Base-by-base conservation (phyloP, 75 land plant genomes). In the Picea sitchensis region DNA sequence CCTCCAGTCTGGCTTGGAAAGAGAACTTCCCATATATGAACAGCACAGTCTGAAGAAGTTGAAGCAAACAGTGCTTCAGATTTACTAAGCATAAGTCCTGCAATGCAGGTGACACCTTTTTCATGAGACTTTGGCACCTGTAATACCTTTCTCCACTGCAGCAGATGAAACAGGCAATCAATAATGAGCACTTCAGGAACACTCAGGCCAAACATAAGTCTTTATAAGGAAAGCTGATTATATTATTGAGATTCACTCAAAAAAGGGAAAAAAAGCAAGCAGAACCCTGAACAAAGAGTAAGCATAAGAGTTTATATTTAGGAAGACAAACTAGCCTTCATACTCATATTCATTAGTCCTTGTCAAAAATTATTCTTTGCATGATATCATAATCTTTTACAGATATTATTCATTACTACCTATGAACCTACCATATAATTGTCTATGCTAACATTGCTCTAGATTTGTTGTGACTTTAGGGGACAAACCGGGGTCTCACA, bases 81-180 rank as follows among this genome's bases (percentile, higher is more conserved):
- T 58, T 84, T 18, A 59, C 92, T 89, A 74, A 95, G 64, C 88
- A 90, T 86, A 61, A 84, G 64, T 26, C 90, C 88, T 61, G 90
- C 72, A 71, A 97, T 90, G 82, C 98, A 97, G 63, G 99, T 92
- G 73, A 97, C 91, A 62, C 96, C 98, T 81, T 88, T 95, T 51
- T 86, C 90, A 71, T 95, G 95, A 56, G 89, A 76, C 83, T 87
- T 77, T 73, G 92, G 88, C 58, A 89, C 80, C 84, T 93, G 90
- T 73, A 82, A 34, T 23, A 90, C 94, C 79, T 80, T 58, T 80
- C 91, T 92, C 98, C 99, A 95, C 99, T 97, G 87, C 73, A 71
- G 73, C 9, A 71, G 38, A 18, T 71, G 38, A n/a, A 71, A 71
- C 21, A 71, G 23, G 14, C 38, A 44, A 68, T 32, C 0, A 14